Percentiles rank a stretch among this genome's conserved stretches.
Conservation (phyloP, 2,329 filamentous ascomycete species). For the Fusarium denticulatum region DNA sequence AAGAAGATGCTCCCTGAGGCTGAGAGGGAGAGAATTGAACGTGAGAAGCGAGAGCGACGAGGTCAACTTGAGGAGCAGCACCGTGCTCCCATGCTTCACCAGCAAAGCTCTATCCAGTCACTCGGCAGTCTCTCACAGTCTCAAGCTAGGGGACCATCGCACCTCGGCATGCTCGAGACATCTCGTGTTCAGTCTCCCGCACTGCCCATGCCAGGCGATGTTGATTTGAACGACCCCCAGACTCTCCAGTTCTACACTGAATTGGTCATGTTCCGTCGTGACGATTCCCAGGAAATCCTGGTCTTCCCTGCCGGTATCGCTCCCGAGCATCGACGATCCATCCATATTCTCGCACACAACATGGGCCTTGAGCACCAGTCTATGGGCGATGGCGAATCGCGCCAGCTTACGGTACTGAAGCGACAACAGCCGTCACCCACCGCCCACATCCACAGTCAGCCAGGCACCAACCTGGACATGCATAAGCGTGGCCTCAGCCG, state of each 20-base stretch:
- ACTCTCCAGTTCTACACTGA: conserved; percentile 91
- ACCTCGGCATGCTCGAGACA: conserved; percentile 54
- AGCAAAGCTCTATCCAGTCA: conserved; percentile 87
- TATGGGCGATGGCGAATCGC: conserved; percentile 84
- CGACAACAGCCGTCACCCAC: conserved; percentile 63
- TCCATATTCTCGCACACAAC: conserved; percentile 94
- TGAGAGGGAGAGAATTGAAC: conserved; percentile 93
- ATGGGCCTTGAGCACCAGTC: conserved; percentile 93
- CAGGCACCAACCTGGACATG: conserved; percentile 76
- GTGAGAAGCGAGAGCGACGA: conserved; percentile 94
- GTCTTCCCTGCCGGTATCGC: conserved; percentile 85
- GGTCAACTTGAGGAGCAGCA: conserved; percentile 98
- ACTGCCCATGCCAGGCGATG: conserved; percentile 60
- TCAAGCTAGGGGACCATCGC: conserved; percentile 60
- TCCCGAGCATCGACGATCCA: conserved; percentile 85
- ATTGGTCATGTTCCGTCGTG: conserved; percentile 87
- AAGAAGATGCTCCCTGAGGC: conserved; percentile 99
- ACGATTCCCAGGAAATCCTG: conserved; percentile 78
- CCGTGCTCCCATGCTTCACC: conserved; percentile 79
- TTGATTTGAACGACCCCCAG: conserved; percentile 91
- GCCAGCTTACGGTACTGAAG: conserved; percentile 91
- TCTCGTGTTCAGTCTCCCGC: conserved; percentile 7
- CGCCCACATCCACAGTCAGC: conserved; percentile 65
- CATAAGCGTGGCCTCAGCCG: conserved; percentile 88
- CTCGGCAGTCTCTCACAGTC: conserved; percentile 73